Evolutionary conservation across 768 basidiomycete species (phyloP).

Genomic region (Naganishia friedmannii): DNA sequence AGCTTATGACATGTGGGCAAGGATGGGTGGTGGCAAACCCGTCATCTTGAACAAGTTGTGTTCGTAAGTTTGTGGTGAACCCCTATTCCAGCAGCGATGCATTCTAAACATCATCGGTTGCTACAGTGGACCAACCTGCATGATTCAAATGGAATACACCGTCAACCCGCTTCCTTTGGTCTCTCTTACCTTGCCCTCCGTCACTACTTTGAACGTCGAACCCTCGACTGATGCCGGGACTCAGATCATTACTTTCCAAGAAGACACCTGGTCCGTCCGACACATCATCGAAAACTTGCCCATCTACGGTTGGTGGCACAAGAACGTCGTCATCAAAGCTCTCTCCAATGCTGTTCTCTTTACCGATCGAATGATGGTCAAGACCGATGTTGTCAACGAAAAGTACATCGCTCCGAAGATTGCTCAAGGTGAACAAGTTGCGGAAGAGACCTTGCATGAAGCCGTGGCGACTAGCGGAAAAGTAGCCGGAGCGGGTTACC

Average conservation of each 20-base stretch:
- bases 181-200: conserved; percentile 15
- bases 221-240: conserved; percentile 23
- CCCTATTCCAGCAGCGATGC: neutral
- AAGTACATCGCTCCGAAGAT: conserved; percentile 23
- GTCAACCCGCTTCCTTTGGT: conserved; percentile 21
- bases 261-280: conserved; percentile 24
- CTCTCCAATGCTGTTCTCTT: conserved; percentile 20
- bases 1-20: conserved; percentile 23
- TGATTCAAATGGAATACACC: conserved; percentile 22
- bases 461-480: conserved; percentile 15
- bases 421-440: conserved; percentile 20
- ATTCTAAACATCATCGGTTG: neutral
- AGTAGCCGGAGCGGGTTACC: conserved; percentile 18
- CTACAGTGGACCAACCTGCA: conserved; percentile 16
- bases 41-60: conserved; percentile 17
- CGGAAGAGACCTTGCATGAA: conserved; percentile 23
- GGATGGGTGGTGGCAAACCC: conserved; percentile 1
- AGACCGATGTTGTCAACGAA: conserved; percentile 23
- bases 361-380: conserved; percentile 21
- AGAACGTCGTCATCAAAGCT: conserved; percentile 25
- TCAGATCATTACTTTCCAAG: conserved; percentile 17
- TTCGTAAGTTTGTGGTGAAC: neutral
- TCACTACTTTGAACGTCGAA: conserved; percentile 16
- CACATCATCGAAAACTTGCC: conserved; percentile 24
- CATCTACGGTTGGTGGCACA: conserved; percentile 26